Percentiles rank a stretch among this genome's conserved stretches.
Evolutionary conservation across 192 early-diverging fungal genomes (phyloP).

Genomic region (Coemansia sp.): DNA sequence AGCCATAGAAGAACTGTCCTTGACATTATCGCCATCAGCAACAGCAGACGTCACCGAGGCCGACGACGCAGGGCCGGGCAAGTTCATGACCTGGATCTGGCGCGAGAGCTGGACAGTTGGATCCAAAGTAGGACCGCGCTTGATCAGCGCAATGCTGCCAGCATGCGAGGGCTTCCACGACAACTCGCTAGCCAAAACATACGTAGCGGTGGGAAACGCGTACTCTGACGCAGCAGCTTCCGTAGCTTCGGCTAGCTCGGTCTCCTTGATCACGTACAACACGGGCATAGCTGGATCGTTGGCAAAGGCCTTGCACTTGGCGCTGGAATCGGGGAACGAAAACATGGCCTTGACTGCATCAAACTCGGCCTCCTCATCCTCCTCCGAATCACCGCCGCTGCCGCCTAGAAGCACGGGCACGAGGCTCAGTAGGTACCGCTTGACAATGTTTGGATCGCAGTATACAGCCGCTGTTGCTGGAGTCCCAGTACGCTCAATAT

Average conservation of each 20-base stretch:
- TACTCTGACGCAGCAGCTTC: slow-evolving; percentile 17
- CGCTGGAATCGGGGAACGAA: slow-evolving; percentile 68
- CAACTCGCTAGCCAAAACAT: slow-evolving; percentile 74
- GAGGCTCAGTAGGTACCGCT: slow-evolving; percentile 73
- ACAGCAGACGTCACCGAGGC: slow-evolving; percentile 7
- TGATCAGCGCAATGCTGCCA: slow-evolving; percentile 80
- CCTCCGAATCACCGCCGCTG: slow-evolving; percentile 2
- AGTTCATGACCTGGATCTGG: slow-evolving; percentile 90
- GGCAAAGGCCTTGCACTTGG: slow-evolving; percentile 76
- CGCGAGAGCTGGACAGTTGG: slow-evolving; percentile 68
- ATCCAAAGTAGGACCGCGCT: slow-evolving; percentile 75
- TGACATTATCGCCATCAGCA: neutral
- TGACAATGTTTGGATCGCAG: slow-evolving; percentile 67
- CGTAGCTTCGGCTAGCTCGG: slow-evolving; percentile 33
- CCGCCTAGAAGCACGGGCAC: slow-evolving; percentile 72
- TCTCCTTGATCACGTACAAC: slow-evolving; percentile 81
- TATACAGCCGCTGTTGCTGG: slow-evolving; percentile 15
- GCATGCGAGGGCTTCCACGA: slow-evolving; percentile 72
- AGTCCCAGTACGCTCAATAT: slow-evolving; percentile 18
- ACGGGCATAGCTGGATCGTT: slow-evolving; percentile 73
- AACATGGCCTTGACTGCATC: slow-evolving; percentile 68
- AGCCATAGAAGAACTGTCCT: slow-evolving; percentile 12
- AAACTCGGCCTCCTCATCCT: slow-evolving; percentile 57
- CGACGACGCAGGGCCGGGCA: slow-evolving; percentile 74
- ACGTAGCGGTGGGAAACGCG: slow-evolving; percentile 39